A percentile compares a stretch with the other conserved stretches of the same genome.
Evolutionary conservation across 768 basidiomycete genomes (phyloP).

Genomic region (Botryobasidium botryosum): DNA sequence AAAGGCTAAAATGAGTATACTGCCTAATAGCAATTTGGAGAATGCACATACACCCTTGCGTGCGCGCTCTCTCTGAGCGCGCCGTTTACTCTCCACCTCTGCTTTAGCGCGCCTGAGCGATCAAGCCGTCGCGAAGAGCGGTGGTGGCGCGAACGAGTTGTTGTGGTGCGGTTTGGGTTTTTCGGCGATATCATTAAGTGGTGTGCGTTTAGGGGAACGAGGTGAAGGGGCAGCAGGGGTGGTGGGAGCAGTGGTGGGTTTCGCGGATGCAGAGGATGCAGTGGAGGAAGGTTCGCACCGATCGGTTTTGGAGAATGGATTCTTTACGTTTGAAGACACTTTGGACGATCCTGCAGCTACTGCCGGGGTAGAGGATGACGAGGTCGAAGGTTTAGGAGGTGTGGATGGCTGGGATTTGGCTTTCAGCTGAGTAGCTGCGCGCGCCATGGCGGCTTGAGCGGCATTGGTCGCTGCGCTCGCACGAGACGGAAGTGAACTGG

Average conservation of each 20-base stretch:
- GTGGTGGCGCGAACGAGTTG: constrained; percentile 42
- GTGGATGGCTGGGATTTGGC: constrained; percentile 1
- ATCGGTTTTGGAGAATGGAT: constrained; percentile 33
- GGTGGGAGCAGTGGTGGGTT: constrained; percentile 15
- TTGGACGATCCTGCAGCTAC: background rate
- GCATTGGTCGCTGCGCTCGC: no score
- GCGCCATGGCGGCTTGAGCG: no score
- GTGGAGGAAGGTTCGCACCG: constrained; percentile 35
- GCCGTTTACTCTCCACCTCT: constrained; percentile 51
- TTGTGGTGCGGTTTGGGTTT: constrained; percentile 17
- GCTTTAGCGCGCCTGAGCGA: constrained; percentile 20
- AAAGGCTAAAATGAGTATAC: background rate
- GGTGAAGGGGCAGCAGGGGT: constrained; percentile 13
- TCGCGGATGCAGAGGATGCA: constrained; percentile 6
- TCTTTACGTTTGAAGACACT: constrained; percentile 10
- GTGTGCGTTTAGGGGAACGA: constrained; percentile 13
- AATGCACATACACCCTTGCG: constrained; percentile 48
- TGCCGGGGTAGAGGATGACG: background rate
- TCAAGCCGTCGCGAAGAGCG: constrained; percentile 54
- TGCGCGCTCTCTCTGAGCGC: constrained; percentile 54
- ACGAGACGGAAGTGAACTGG: constrained; percentile 7
- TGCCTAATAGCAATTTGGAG: background rate
- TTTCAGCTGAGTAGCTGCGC: constrained; percentile 3
- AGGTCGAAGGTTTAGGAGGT: constrained; percentile 3
- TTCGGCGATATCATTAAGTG: constrained; percentile 19